Conservation (phyloP, 257 asterid genomes). For the Solanum pennellii region DNA sequence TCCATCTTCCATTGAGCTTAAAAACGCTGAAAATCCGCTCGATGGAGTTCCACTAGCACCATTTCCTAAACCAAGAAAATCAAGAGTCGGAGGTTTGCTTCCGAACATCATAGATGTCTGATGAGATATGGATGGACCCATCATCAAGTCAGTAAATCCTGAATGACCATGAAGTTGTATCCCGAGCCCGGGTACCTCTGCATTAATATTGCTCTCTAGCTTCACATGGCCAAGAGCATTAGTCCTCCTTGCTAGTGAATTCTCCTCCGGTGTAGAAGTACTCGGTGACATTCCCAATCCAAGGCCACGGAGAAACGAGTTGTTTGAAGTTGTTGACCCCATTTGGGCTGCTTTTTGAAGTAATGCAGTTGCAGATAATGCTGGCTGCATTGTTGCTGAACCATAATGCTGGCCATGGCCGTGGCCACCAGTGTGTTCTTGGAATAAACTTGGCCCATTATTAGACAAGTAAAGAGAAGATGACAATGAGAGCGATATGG, state of each 20-base stretch:
- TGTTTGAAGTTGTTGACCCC: slow-evolving; percentile 54
- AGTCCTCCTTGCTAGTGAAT: neutral
- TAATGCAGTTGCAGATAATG: slow-evolving; percentile 76
- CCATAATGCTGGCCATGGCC: slow-evolving; percentile 14
- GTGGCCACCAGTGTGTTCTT: neutral
- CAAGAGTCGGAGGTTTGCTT: slow-evolving; percentile 54
- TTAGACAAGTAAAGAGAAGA: slow-evolving; percentile 35
- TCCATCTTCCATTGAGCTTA: slow-evolving; percentile 33
- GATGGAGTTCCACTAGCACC: slow-evolving; percentile 25
- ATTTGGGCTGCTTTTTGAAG: slow-evolving; percentile 89
- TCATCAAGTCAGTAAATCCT: slow-evolving; percentile 32
- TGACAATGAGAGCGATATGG: slow-evolving; percentile 59
- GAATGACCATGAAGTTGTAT: slow-evolving; percentile 29
- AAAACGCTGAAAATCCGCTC: slow-evolving; percentile 31
- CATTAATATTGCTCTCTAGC: slow-evolving; percentile 30
- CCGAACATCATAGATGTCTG: slow-evolving; percentile 18
- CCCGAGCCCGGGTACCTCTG: slow-evolving; percentile 31
- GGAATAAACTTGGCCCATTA: slow-evolving; percentile 27
- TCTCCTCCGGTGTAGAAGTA: neutral
- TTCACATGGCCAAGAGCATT: slow-evolving; percentile 24
- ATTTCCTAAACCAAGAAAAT: slow-evolving; percentile 73
- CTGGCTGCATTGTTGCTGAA: slow-evolving; percentile 29
- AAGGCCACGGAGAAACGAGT: slow-evolving; percentile 64
- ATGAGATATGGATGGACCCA: slow-evolving; percentile 16
- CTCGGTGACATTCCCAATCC: slow-evolving; percentile 36